Evolutionary conservation across 2,329 filamentous ascomycete genomes (phyloP).

Genomic region (Chaetoscypha palmicola): DNA sequence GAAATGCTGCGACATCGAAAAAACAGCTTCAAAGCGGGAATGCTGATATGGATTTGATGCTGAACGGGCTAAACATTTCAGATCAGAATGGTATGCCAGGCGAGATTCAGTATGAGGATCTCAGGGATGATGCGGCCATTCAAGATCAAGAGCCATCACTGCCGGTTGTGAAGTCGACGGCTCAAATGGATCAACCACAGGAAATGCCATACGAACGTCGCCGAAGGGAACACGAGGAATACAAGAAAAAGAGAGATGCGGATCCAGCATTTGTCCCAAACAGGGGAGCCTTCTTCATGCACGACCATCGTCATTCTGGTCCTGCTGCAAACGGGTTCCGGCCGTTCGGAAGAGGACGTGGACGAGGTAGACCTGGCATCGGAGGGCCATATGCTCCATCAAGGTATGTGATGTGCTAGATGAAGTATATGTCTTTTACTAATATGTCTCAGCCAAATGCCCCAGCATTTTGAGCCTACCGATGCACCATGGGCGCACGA

Average conservation of each 20-base stretch:
- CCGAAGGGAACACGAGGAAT: slow-evolving; percentile 83
- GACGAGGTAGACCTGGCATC: slow-evolving; percentile 52
- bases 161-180: slow-evolving; percentile 32
- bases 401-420: slow-evolving; percentile 60
- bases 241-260: slow-evolving; percentile 77
- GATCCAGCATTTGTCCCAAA: slow-evolving; percentile 94
- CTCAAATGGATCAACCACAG: slow-evolving; percentile 37
- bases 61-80: slow-evolving; percentile 39
- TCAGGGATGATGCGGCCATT: slow-evolving; percentile 24
- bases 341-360: slow-evolving; percentile 58
- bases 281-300: slow-evolving; percentile 92
- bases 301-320: slow-evolving; percentile 80
- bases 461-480: slow-evolving; percentile 50
- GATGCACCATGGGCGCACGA: slow-evolving; percentile 87
- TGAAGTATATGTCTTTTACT: not conserved
- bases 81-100: slow-evolving; percentile 20
- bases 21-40: slow-evolving; percentile 34
- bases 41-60: slow-evolving; percentile 51
- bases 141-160: slow-evolving; percentile 23
- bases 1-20: slow-evolving; percentile 32
- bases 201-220: slow-evolving; percentile 62
- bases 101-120: slow-evolving; percentile 30
- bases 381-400: slow-evolving; percentile 52
- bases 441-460: slow-evolving; percentile 33
- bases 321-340: slow-evolving; percentile 71